Evolutionary conservation across 139 green algal genomes (phyloP).

Genomic region (Chlorella ohadii): DNA sequence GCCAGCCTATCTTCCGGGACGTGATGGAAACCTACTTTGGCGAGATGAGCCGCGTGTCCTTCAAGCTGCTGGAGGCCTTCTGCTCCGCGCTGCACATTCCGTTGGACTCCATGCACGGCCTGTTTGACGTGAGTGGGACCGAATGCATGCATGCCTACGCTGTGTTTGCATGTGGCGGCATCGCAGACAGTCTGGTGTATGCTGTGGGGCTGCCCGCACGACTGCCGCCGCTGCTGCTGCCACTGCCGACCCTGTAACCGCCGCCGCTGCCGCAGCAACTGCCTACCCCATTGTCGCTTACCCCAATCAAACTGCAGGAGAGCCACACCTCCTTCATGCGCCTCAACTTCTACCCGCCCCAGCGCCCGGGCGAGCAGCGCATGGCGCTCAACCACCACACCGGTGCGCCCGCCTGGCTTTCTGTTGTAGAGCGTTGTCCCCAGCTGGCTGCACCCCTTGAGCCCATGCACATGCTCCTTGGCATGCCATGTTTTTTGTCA

Average conservation of each 20-base stretch:
- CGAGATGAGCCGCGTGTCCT: conserved; percentile 37
- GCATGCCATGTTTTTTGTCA: no score
- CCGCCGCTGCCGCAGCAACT: no score
- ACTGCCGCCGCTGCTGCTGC: no score
- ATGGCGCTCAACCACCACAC: conserved; percentile 67
- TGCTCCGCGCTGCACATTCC: conserved; percentile 42
- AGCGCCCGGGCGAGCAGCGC: conserved; percentile 13
- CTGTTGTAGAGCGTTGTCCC: no score
- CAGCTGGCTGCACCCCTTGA: no score
- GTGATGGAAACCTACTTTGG: conserved; percentile 34
- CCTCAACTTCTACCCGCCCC: conserved; percentile 63
- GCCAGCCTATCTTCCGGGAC: conserved; percentile 23
- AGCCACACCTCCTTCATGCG: conserved; percentile 42
- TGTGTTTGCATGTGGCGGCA: no score
- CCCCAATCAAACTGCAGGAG: not conserved
- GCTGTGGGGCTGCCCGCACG: no score
- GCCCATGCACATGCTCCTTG: no score
- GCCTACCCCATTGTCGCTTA: no score
- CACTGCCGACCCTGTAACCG: no score
- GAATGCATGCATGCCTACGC: no score
- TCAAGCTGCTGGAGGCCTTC: conserved; percentile 41
- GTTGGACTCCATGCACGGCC: conserved; percentile 22
- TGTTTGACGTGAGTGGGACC: not conserved
- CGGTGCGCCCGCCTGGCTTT: not conserved
- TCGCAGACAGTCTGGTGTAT: no score